phyloP scores from a whole-genome alignment of 2,329 filamentous ascomycete genomes.

The Aspergillus caelatus region DNA sequence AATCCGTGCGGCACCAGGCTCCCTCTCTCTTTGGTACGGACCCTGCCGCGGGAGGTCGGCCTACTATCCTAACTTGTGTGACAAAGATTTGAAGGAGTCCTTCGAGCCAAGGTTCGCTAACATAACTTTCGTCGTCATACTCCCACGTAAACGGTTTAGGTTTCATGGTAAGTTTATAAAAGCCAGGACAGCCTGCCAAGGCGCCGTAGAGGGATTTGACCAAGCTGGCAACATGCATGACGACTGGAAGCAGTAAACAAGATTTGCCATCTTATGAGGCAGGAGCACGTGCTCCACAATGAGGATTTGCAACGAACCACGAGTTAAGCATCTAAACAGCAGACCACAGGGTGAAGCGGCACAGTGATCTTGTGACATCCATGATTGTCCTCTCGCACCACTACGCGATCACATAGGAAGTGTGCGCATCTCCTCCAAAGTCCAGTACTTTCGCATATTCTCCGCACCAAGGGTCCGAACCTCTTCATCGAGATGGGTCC shows the following conservation, averaged over 20 bases:
- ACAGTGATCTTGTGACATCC: not conserved
- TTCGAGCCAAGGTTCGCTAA: not conserved
- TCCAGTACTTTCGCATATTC: constrained; percentile 87
- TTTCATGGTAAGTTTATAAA: not conserved
- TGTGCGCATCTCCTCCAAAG: constrained; percentile 69
- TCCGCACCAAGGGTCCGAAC: constrained; percentile 76
- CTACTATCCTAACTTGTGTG: not conserved
- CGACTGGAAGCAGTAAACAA: not conserved
- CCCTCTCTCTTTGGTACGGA: not conserved
- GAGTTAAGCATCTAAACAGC: no score
- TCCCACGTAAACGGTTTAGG: not conserved
- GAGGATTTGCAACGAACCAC: not conserved
- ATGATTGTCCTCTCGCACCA: not conserved
- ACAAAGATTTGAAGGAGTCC: not conserved
- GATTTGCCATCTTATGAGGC: not conserved
- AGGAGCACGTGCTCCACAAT: not conserved
- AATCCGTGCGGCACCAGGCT: not conserved
- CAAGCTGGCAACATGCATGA: not conserved
- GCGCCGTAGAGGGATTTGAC: not conserved
- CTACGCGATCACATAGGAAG: constrained; percentile 63
- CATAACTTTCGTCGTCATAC: not conserved
- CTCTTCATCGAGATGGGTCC: constrained; percentile 83
- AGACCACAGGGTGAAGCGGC: no score
- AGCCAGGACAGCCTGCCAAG: not conserved
- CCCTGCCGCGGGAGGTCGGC: not conserved